Conservation (phyloP, 192 early-diverging fungal species). For the Dissophora ornata region DNA sequence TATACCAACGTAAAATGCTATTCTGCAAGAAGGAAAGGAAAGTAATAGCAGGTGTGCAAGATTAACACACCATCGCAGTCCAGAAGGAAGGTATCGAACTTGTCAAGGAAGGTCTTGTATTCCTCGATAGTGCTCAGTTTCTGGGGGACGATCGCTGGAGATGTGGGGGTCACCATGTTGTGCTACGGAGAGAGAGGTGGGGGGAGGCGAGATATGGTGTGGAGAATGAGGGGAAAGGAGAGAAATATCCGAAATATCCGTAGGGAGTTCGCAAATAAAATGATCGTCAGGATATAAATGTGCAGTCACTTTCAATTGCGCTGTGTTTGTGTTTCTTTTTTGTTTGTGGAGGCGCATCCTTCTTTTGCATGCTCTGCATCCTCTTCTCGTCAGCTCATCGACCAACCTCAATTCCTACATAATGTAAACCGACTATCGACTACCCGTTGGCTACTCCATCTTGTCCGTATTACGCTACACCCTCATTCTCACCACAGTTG, state of each 20-base stretch:
- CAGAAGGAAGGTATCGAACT: slow-evolving; percentile 92
- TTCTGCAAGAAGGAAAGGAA: not conserved
- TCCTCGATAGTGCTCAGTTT: slow-evolving; percentile 63
- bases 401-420: too few species aligned
- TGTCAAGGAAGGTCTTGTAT: slow-evolving; percentile 72
- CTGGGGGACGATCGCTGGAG: slow-evolving; percentile 12
- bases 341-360: too few species aligned
- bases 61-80: slow-evolving; percentile 99
- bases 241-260: not conserved
- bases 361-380: too few species aligned
- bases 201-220: not conserved
- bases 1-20: not conserved
- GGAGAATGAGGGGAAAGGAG: not conserved
- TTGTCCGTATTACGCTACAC: too few species aligned
- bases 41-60: not conserved
- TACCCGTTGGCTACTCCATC: too few species aligned
- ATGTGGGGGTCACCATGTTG: slow-evolving; percentile 4
- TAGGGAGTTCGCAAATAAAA: too few species aligned
- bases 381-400: too few species aligned
- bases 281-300: too few species aligned
- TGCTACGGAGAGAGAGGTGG: not conserved
- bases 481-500: too few species aligned
- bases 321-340: too few species aligned
- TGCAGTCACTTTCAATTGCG: too few species aligned
- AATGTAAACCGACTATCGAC: too few species aligned